These are phyloP conservation scores for Camelina laxa DNA, from an alignment of 345 rosid genomes.

Conservation along the genomic window DNA sequence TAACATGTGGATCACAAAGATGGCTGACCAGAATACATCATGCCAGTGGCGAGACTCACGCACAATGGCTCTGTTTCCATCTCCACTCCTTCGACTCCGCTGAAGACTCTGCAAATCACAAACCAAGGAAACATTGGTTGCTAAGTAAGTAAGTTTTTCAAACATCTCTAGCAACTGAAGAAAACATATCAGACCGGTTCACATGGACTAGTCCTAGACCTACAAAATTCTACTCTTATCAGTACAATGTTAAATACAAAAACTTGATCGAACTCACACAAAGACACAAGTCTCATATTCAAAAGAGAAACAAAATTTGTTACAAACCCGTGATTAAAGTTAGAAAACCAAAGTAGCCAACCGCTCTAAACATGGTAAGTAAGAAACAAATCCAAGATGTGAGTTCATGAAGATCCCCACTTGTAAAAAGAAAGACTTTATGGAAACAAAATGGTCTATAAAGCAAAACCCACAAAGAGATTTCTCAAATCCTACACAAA, in stretches of 20 bases:
- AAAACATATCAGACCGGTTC: neutral
- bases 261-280: constrained; percentile 18
- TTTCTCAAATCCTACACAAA: constrained; percentile 13
- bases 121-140: constrained; percentile 12
- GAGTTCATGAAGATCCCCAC: constrained; percentile 28
- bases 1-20: constrained; percentile 72
- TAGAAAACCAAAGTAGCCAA: neutral
- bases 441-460: constrained; percentile 8
- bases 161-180: neutral
- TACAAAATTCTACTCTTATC: neutral
- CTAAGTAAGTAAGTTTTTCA: neutral
- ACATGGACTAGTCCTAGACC: neutral
- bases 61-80: constrained; percentile 52
- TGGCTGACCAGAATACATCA: constrained; percentile 86
- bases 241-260: constrained; percentile 31
- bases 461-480: constrained; percentile 28
- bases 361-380: neutral
- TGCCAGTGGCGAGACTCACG: constrained; percentile 75
- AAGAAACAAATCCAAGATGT: constrained; percentile 13
- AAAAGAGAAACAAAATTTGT: neutral
- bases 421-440: constrained; percentile 21
- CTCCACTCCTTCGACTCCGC: constrained; percentile 63
- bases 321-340: constrained; percentile 24
- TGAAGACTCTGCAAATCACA: constrained; percentile 56
- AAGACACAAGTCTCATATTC: neutral